Percentiles rank a stretch among this genome's conserved stretches.
Evolutionary conservation across 768 basidiomycete genomes (phyloP).

Genomic region (Piloderma croceum): DNA sequence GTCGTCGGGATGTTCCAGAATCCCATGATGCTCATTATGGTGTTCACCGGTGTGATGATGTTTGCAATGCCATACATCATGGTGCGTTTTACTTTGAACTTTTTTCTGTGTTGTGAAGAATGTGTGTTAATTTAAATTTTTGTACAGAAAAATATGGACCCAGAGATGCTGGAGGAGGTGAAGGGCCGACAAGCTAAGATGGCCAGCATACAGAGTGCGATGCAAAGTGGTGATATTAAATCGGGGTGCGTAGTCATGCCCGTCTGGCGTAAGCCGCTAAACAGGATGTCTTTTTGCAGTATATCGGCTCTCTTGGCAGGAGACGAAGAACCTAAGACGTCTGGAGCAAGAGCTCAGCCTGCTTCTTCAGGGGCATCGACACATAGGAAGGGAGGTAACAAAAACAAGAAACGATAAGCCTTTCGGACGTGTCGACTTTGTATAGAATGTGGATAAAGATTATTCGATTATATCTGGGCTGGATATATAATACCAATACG

Average conservation of each 20-base stretch:
- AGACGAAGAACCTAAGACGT: conserved; percentile 32
- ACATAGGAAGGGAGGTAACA: conserved; percentile 30
- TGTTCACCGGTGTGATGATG: conserved; percentile 59
- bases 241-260: conserved; percentile 40
- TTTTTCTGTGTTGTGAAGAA: background rate
- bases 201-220: conserved; percentile 47
- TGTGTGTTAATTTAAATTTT: conserved; percentile 8
- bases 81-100: conserved; percentile 34
- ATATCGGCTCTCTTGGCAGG: conserved; percentile 40
- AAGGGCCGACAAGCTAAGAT: conserved; percentile 56
- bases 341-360: conserved; percentile 17
- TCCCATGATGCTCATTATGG: conserved; percentile 82
- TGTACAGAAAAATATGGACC: conserved; percentile 69
- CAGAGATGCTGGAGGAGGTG: conserved; percentile 60
- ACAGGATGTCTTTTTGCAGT: conserved; percentile 23
- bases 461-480: too few species aligned
- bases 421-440: background rate
- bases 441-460: conserved; percentile 2
- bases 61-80: conserved; percentile 72
- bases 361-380: conserved; percentile 18
- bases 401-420: conserved; percentile 28
- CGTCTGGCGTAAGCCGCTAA: conserved; percentile 1
- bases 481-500: too few species aligned
- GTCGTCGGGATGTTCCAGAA: conserved; percentile 70
- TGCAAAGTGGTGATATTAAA: conserved; percentile 55